A percentile compares a stretch with the other conserved stretches of the same genome.
Conservation (phyloP, 2,329 filamentous ascomycete species). For the Tolypocladium capitatum region DNA sequence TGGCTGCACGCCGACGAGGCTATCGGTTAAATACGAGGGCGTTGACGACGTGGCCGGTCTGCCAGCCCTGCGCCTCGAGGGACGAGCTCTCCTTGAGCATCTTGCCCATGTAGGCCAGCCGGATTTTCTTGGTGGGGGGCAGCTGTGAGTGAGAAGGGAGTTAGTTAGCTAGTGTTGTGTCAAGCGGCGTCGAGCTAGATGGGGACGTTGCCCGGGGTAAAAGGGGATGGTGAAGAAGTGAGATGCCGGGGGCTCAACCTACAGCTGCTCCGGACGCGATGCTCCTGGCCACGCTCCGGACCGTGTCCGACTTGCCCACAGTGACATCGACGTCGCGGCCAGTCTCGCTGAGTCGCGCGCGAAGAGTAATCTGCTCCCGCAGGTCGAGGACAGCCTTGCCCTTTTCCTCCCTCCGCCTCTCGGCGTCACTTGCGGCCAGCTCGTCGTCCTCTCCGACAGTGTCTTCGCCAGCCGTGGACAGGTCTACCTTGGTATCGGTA, state of each 20-base stretch:
- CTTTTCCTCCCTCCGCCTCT: conserved; percentile 39
- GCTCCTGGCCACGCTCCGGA: conserved; percentile 48
- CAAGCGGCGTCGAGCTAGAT: not conserved
- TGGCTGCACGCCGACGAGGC: conserved; percentile 2
- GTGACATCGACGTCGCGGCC: conserved; percentile 48
- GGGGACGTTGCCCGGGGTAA: not conserved
- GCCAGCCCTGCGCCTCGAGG: conserved; percentile 61
- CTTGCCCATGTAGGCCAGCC: conserved; percentile 69
- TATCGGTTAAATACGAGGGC: conserved; percentile 51
- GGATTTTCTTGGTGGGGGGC: conserved; percentile 43
- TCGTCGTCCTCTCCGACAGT: conserved; percentile 23
- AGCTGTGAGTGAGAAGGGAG: conserved; percentile 30
- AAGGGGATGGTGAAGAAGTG: not conserved
- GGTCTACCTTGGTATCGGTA: conserved; percentile 14
- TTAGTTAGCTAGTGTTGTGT: not conserved
- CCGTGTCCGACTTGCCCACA: conserved; percentile 47
- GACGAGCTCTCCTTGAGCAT: conserved; percentile 57
- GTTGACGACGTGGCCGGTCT: conserved; percentile 61
- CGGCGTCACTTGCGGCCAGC: conserved; percentile 17
- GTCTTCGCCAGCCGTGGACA: conserved; percentile 25
- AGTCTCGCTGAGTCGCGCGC: conserved; percentile 53
- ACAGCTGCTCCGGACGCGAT: conserved; percentile 28
- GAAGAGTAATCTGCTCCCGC: conserved; percentile 42
- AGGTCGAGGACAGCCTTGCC: conserved; percentile 42
- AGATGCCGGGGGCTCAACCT: conserved; percentile 1